Base-by-base conservation (phyloP, 2,329 filamentous ascomycete species). In the Talaromyces sp. region DNA sequence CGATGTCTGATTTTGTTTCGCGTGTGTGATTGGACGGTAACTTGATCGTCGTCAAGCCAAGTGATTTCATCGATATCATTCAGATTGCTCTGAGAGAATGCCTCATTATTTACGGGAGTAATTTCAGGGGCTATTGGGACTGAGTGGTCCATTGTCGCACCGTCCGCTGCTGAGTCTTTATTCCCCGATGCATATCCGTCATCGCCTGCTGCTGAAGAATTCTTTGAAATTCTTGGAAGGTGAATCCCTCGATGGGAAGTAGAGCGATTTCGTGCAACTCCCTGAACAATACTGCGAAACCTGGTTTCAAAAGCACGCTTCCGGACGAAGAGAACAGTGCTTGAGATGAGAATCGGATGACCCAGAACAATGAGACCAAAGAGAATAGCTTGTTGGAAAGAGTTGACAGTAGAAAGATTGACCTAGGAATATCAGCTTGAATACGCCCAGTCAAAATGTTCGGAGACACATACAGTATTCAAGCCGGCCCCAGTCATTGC, bases 401-500 rank as follows among this genome's bases (percentile, higher is more conserved):
- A 88, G 45, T 87, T 90, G 70, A 91, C 72, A 33, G 81, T 78
- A 63, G 84, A 88, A 27, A 91, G 76, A 48, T 78, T 75, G 41
- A 79, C 64, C 75, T 77, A 37, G 14, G 6, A 13, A n/a, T 45
- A 54, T 65, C 31, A 65, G 43, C n/a, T 22, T 35, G 16, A 22
- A 16, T 14, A 19, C 27, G 16, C 13, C 8, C 24, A 16, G 8
- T 4, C 7, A 41, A 9, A 54, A 24, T 60, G 16, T 69, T 87
- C 41, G 14, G 39, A 50, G 11, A 59, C 41, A 60, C 69, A 19
- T 74, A 77, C 83, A 1, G 88, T 89, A 70, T 90, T 91, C 64
- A 91, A 78, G 0, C 89, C 89, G 7, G 88, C 85, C 62, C 86
- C 82, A 7, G 87, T 90, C 79, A 91, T 88, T 50, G 88, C 87